Evolutionary conservation across 2,329 filamentous ascomycete genomes (phyloP), one percentile per base, ranked within the genome.

Genomic region (Cucurbitaria berberidis): DNA sequence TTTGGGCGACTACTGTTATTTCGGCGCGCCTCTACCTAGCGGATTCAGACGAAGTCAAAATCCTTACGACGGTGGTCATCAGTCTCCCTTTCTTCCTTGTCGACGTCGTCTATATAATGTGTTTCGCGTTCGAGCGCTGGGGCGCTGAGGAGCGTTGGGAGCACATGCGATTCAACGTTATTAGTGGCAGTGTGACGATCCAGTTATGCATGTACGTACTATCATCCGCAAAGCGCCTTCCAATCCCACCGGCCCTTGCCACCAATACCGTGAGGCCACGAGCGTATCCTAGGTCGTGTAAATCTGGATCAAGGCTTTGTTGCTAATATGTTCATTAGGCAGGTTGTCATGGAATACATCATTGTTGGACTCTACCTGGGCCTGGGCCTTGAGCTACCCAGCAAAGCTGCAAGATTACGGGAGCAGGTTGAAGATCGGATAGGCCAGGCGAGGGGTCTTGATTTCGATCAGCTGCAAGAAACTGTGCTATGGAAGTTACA

Each of bases 41-140:
- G 7, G 63, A 67, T 40, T 51, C 67, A 15, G 45, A 63, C 19
- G 70, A 74, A 51, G 68, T 72, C 45, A 70, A 70, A 48, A 74
- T 74, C 18, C 57, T 74, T 16, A 73, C 70, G 3, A 74, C 70
- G 0, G 69, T 74, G 5, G 71, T 73, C 15, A 38, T 73, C 22
- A 74, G 71, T 41, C 55, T 74, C 19, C 71, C 70, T 1, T 74
- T 74, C 51, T 74, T 73, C 40, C 58, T 74, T 19, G 70, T 73
- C 36, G 67, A 74, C 40, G 65, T 74, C 22, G 69, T 74, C 18
- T 74, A 74, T 48, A 74, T 74, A 69, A 74, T 72, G 67, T 73
- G 69, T 42, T 74, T 74, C 45, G 71, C 71, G 5, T 74, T 70
- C 22, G 70, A 74, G 42, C 57, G 56, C 18, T 62, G 67, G 53